These are phyloP conservation scores for Gossypium lobatum DNA, from an alignment of 441 rosid genomes.

Conservation along the genomic window DNA sequence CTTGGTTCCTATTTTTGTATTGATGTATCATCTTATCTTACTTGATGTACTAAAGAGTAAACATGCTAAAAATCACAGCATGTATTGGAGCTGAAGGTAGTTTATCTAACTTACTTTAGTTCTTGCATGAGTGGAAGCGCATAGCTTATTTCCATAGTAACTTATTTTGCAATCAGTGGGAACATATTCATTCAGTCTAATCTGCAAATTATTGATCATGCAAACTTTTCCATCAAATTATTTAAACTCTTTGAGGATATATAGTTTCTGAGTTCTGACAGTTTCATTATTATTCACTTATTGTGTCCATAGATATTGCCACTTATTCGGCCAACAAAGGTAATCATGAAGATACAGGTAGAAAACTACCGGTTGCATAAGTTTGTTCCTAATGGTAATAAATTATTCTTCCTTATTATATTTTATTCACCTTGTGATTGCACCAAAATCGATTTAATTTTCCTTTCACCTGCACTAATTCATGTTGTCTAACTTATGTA, in stretches of 20 bases:
- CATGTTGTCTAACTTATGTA: slow-evolving; percentile 32
- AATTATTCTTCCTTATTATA: neutral
- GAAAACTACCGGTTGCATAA: slow-evolving; percentile 73
- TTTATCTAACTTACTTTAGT: slow-evolving; percentile 5
- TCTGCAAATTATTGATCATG: neutral
- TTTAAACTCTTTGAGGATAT: neutral
- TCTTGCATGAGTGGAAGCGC: neutral
- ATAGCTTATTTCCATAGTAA: neutral
- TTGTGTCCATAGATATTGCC: slow-evolving; percentile 68
- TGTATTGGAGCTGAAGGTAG: neutral
- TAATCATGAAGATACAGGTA: slow-evolving; percentile 57
- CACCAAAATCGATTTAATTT: neutral
- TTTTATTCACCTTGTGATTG: slow-evolving; percentile 1
- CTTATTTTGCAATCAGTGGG: neutral
- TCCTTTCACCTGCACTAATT: slow-evolving; percentile 16
- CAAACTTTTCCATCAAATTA: slow-evolving; percentile 3
- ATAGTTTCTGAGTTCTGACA: neutral
- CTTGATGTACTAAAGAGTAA: neutral
- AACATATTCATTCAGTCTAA: neutral
- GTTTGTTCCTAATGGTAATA: slow-evolving; percentile 72
- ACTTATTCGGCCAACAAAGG: slow-evolving; percentile 68
- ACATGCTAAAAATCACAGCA: neutral
- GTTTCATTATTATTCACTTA: neutral
- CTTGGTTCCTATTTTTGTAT: neutral
- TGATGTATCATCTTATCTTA: neutral